Evolutionary conservation across 1,139 yeast species (phyloP).

Genomic region (Casaregolazyma lundiana): DNA sequence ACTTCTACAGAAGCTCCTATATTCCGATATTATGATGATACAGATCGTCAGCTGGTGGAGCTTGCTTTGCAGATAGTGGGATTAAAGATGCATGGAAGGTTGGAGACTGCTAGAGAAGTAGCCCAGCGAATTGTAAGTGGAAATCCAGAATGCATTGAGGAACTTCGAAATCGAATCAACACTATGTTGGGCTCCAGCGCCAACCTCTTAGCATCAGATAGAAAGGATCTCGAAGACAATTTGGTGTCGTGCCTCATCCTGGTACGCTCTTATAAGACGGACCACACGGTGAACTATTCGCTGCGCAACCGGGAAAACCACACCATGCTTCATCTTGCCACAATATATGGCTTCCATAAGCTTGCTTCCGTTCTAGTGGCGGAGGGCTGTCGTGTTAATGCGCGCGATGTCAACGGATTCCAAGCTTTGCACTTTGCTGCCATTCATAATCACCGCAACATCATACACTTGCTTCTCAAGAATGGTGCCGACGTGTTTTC

Average conservation of each 20-base stretch:
- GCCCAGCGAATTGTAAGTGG: constrained; percentile 66
- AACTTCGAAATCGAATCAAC: constrained; percentile 7
- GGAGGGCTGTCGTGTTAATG: constrained; percentile 70
- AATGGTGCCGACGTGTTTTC: constrained; percentile 59
- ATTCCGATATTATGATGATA: constrained; percentile 84
- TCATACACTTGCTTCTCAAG: constrained; percentile 50
- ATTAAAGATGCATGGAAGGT: constrained; percentile 82
- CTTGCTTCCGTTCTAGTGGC: constrained; percentile 58
- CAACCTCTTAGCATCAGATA: not conserved
- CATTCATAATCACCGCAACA: constrained; percentile 57
- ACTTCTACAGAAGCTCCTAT: constrained; percentile 43
- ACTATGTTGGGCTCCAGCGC: constrained; percentile 4
- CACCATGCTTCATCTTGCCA: constrained; percentile 73
- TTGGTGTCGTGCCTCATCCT: constrained; percentile 48
- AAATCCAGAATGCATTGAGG: constrained; percentile 14
- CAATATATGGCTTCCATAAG: constrained; percentile 58
- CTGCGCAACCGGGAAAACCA: constrained; percentile 73
- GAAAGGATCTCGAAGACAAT: constrained; percentile 6
- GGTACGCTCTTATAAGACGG: constrained; percentile 55
- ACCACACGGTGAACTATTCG: constrained; percentile 62
- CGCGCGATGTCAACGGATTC: constrained; percentile 65
- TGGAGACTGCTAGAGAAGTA: constrained; percentile 84
- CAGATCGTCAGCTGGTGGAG: constrained; percentile 87
- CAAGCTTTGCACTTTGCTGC: constrained; percentile 83
- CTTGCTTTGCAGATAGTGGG: constrained; percentile 89